Conservation (phyloP, 768 basidiomycete species). For the Leccinum longicurvipes region DNA sequence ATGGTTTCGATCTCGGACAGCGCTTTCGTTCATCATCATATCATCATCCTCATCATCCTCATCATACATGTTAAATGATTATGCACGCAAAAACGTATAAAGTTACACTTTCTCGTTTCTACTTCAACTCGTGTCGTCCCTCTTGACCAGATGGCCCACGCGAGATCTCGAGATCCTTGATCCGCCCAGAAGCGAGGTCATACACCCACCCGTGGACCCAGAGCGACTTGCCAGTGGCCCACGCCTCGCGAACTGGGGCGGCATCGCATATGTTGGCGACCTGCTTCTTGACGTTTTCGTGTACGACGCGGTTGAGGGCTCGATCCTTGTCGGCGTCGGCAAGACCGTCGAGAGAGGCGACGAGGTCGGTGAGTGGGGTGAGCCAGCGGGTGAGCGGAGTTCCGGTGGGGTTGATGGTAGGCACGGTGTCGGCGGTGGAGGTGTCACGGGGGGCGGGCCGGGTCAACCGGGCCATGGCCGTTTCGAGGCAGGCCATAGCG, state of each 20-base stretch:
- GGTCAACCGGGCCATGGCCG: slow-evolving; percentile 19
- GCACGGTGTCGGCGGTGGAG: slow-evolving; percentile 18
- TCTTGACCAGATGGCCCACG: slow-evolving; percentile 6
- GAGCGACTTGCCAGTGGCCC: slow-evolving; percentile 40
- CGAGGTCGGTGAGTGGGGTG: slow-evolving; percentile 55
- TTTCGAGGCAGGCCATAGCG: slow-evolving; percentile 51
- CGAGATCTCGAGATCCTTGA: slow-evolving; percentile 57
- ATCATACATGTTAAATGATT: not conserved
- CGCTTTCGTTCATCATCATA: not conserved
- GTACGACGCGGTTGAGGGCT: slow-evolving; percentile 47
- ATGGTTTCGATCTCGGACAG: slow-evolving; percentile 14
- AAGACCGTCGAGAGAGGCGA: slow-evolving; percentile 40
- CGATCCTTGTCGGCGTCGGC: slow-evolving; percentile 32
- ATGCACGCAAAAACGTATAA: not conserved
- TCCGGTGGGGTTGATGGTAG: not conserved
- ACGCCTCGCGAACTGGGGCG: slow-evolving; percentile 44
- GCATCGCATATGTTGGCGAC: slow-evolving; percentile 49
- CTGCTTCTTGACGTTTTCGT: slow-evolving; percentile 58
- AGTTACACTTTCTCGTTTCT: not conserved
- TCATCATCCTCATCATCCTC: not conserved
- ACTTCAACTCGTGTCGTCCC: no score
- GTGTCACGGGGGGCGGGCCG: slow-evolving; percentile 10
- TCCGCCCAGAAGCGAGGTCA: slow-evolving; percentile 53
- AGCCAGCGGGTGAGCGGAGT: slow-evolving; percentile 70
- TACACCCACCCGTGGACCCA: slow-evolving; percentile 77